Evolutionary conservation across 352 stramenopile species (phyloP).

Genomic region (Pythium oligandrum): DNA sequence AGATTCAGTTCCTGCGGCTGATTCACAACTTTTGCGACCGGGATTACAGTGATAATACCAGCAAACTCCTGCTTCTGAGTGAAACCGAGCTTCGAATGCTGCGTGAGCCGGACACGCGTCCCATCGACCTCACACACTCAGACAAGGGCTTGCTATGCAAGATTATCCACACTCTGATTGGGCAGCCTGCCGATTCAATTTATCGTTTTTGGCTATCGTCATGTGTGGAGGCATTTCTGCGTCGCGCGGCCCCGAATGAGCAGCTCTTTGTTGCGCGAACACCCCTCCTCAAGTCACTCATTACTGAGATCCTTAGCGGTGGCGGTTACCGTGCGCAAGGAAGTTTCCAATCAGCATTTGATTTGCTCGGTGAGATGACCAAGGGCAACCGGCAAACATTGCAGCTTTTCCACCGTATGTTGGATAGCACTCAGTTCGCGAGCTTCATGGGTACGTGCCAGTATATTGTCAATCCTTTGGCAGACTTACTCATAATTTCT

Average conservation of each 20-base stretch:
- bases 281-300: constrained; percentile 83
- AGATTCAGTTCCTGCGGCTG: constrained; percentile 94
- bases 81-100: constrained; percentile 56
- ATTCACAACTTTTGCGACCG: constrained; percentile 97
- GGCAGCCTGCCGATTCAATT: constrained; percentile 90
- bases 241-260: constrained; percentile 76
- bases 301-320: constrained; percentile 85
- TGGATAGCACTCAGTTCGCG: constrained; percentile 88
- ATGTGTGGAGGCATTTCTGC: constrained; percentile 95
- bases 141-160: constrained; percentile 89
- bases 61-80: constrained; percentile 80
- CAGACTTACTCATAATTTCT: constrained; percentile 3
- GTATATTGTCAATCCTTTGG: constrained; percentile 2
- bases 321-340: constrained; percentile 82
- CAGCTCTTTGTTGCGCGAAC: constrained; percentile 90
- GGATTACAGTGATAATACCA: constrained; percentile 84
- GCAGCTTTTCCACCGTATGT: constrained; percentile 81
- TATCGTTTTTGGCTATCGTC: constrained; percentile 96
- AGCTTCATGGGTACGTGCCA: constrained; percentile 80
- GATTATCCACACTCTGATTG: constrained; percentile 86
- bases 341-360: constrained; percentile 94
- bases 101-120: constrained; percentile 30
- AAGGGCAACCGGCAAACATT: constrained; percentile 92
- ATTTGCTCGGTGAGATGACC: constrained; percentile 94
- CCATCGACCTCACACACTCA: constrained; percentile 59